phyloP scores from a whole-genome alignment of 2,329 filamentous ascomycete species.

The Colletotrichum phormii region DNA sequence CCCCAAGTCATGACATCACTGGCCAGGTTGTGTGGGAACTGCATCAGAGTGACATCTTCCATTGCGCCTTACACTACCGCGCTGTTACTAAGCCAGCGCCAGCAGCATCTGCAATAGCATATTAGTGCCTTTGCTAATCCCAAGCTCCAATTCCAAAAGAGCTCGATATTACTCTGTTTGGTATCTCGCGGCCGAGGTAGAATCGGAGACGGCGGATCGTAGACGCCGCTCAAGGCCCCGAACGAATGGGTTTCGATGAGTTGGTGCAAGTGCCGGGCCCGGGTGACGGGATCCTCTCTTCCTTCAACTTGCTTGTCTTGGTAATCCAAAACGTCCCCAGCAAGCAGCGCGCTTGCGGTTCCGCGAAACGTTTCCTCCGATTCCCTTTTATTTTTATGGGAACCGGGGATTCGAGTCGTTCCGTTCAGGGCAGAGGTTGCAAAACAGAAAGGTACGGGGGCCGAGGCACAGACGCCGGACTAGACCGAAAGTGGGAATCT shows the following conservation, averaged over 20 bases:
- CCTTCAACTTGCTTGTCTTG: background rate
- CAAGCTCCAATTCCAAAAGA: background rate
- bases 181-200: slow-evolving; percentile 13
- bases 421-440: background rate
- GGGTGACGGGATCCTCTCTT: background rate
- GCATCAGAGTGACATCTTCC: slow-evolving; percentile 35
- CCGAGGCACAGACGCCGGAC: slow-evolving; percentile 22
- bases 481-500: slow-evolving; percentile 26
- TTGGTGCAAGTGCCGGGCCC: background rate
- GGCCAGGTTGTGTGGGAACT: slow-evolving; percentile 13
- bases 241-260: background rate
- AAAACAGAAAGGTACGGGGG: background rate
- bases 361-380: slow-evolving; percentile 18
- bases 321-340: slow-evolving; percentile 7
- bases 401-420: slow-evolving; percentile 14
- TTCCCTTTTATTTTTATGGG: background rate
- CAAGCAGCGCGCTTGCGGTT: background rate
- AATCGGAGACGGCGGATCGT: slow-evolving; percentile 26
- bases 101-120: background rate
- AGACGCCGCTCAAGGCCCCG: slow-evolving; percentile 2
- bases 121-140: background rate
- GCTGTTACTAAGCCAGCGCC: background rate
- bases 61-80: background rate
- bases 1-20: slow-evolving; percentile 33
- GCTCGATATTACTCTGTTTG: background rate